Evolutionary conservation across 164 flowering plant species (phyloP), one percentile per base, ranked within the genome.

Genomic region (Akebia trifoliata): DNA sequence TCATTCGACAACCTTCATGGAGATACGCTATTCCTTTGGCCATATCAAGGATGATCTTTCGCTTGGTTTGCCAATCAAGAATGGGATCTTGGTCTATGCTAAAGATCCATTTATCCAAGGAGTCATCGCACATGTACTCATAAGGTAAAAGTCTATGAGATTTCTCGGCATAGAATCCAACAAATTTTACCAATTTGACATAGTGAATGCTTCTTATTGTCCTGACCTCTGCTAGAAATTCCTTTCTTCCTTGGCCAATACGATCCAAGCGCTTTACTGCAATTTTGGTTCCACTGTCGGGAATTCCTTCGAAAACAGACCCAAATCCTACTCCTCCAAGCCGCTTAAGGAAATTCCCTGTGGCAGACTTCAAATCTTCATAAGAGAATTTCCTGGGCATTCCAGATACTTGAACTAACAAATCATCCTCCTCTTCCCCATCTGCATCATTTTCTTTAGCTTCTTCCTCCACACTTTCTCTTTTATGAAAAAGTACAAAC

Each of bases 301-400:
- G 44, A 7, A n/a, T 12, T 7, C 72, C 76, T 49, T 61, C 47
- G 49, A 56, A 72, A n/a, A 67, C 69, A 4, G 69, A 59, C 10
- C 75, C 71, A 59, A 71, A 71, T 35, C 71, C 74, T n/a, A n/a
- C n/a, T 43, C 52, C 55, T 21, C 70, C 69, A 28, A 67, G 65
- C 44, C 50, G 55, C 35, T 3, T 43, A 14, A n/a, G 31, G 37
- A 61, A 61, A 50, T 62, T 47, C 9, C 43, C 29, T 8, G 71
- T 56, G 6, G 60, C 65, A 30, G n/a, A 9, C 17, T 38, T 38
- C 17, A 66, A 34, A 1, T 60, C 65, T 31, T 60, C 60, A 17
- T 43, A 54, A 5, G 49, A 46, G 32, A 65, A 65, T 35, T 59
- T 51, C 2, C 44, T 22, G 6, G 61, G 70, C 57, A 67, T 49